These are phyloP conservation scores for Chrysopogon serrulatus DNA, from an alignment of 176 grass and related monocot genomes.

Conservation along the genomic window DNA sequence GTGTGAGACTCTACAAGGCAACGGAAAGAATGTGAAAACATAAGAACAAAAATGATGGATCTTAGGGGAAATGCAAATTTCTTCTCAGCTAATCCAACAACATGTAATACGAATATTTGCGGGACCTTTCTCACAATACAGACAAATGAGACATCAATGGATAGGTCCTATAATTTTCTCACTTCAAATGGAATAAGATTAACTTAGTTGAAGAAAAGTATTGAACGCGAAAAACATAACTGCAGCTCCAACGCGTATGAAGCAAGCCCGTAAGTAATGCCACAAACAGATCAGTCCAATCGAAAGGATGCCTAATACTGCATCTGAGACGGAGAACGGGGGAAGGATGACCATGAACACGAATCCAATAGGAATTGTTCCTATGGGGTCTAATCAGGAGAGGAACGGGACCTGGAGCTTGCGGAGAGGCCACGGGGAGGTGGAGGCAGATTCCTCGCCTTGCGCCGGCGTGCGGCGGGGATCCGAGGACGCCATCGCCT, in stretches of 20 bases:
- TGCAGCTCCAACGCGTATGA: not conserved
- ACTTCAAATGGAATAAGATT: not conserved
- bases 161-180: not conserved
- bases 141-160: not conserved
- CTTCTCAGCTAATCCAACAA: not conserved
- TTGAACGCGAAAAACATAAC: not conserved
- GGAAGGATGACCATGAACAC: not conserved
- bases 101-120: not conserved
- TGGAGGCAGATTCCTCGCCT: slow-evolving; percentile 18
- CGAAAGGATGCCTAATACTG: not conserved
- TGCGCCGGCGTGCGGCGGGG: slow-evolving; percentile 35
- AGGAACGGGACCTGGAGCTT: slow-evolving; percentile 57
- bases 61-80: not conserved
- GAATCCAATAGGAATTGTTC: not conserved
- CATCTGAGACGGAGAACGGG: slow-evolving; percentile 2
- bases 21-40: not conserved
- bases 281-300: not conserved
- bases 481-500: slow-evolving; percentile 39
- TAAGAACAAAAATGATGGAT: not conserved
- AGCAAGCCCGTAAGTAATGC: not conserved
- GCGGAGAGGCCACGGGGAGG: slow-evolving; percentile 57
- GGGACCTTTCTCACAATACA: not conserved
- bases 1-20: slow-evolving; percentile 46
- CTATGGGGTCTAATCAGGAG: not conserved
- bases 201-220: not conserved